phyloP scores from a whole-genome alignment of 2,329 filamentous ascomycete genomes.

The Cadophora sp. region DNA sequence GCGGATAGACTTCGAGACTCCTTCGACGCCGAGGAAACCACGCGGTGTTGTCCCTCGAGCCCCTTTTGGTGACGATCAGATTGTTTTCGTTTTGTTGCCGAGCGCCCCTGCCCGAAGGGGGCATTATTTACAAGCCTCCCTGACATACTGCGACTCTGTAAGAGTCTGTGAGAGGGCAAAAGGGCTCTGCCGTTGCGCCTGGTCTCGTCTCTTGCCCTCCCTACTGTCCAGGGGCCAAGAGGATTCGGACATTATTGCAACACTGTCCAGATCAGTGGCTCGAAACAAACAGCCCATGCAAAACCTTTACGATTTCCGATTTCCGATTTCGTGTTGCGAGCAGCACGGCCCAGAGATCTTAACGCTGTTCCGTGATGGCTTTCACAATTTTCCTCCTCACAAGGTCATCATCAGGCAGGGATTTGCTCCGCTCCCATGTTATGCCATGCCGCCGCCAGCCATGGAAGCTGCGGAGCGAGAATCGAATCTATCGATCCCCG shows the following conservation, averaged over 20 bases:
- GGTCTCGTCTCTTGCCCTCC: not conserved
- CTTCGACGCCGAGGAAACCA: constrained; percentile 28
- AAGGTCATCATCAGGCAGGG: not conserved
- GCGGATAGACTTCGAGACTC: constrained; percentile 17
- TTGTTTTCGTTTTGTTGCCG: constrained; percentile 22
- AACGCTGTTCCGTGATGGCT: constrained; percentile 15
- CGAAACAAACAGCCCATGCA: constrained; percentile 3
- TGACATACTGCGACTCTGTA: not conserved
- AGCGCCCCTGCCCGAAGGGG: constrained; percentile 3
- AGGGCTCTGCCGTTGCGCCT: not conserved
- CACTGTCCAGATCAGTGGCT: constrained; percentile 4
- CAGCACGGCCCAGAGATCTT: not conserved
- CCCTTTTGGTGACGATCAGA: constrained; percentile 27
- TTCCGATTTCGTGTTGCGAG: constrained; percentile 2
- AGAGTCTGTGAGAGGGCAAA: no score
- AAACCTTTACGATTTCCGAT: not conserved
- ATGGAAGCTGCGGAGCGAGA: constrained; percentile 24
- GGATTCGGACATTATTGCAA: constrained; percentile 32
- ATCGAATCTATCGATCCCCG: constrained; percentile 29
- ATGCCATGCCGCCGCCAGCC: constrained; percentile 4
- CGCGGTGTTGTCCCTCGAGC: constrained; percentile 28
- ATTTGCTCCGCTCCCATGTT: constrained; percentile 4
- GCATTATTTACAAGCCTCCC: constrained; percentile 8
- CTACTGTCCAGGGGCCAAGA: constrained; percentile 24
- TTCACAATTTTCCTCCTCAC: constrained; percentile 1